Evolutionary conservation across 768 basidiomycete genomes (phyloP), one percentile per base, ranked within the genome.

Genomic region (Tulasnella calospora): DNA sequence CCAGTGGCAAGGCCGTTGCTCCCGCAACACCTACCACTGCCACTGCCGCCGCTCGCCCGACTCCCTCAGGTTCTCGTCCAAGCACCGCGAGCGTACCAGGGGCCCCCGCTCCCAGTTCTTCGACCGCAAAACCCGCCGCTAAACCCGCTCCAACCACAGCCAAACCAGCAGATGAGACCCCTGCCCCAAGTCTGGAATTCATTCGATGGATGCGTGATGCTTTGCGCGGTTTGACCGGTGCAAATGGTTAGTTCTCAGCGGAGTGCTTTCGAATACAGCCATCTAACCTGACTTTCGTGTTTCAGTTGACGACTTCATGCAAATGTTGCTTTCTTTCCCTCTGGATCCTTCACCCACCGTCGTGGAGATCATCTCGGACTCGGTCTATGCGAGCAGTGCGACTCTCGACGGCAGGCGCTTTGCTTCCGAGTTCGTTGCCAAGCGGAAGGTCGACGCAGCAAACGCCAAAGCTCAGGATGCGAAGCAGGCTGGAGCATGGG

Each of bases 361-460:
- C 0, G 85, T 90, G 67, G 98, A 99, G 85, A 92, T 98, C 83
- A 99, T 99, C 81, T 93, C 94, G 33, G 98, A 99, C 83, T 88
- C 93, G 61, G 96, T 99, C 79, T 99, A 99, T 82, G 91, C 92
- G 75, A 96, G 93, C 82, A 97, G 95, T 81, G 94, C 95, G 30
- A 99, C 94, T 2, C 89, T 99, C 73, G 96, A 99, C 82, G 98
- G 98, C 7, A 89, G 96, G 73, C 90, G 97, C 47, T 99, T 99
- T 83, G 96, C 98, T 4, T 88, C 93, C 17, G 96, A 99, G 81
- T 99, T 94, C 82, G 90, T 95, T 74, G 89, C 88, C 80, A 94
- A 90, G 83, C 92, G 98, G 74, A 96, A 95, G 85, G 89, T 88
- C 27, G 97, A 99, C 83, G 92, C 91, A 0, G 83, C 83, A 44